phyloP scores from a whole-genome alignment of 495 filamentous ascomycete genomes.

The Evansstolkia leycettana region DNA sequence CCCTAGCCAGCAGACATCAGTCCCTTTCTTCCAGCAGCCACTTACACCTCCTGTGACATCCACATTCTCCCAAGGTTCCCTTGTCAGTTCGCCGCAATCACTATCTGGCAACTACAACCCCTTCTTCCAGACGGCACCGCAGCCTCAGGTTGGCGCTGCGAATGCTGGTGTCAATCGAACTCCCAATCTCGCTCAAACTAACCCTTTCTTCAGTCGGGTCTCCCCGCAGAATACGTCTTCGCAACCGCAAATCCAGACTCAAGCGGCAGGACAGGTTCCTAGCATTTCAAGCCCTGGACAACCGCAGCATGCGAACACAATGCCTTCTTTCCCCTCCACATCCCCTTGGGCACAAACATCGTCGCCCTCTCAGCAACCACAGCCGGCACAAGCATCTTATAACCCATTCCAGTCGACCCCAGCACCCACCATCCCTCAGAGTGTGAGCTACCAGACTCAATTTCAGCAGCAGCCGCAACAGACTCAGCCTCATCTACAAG shows the following conservation, averaged over 20 bases:
- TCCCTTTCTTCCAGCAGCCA: constrained; percentile 37
- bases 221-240: constrained; percentile 12
- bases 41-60: constrained; percentile 50
- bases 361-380: constrained; percentile 21
- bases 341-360: constrained; percentile 25
- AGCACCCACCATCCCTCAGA: constrained; percentile 17
- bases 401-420: constrained; percentile 27
- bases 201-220: constrained; percentile 41
- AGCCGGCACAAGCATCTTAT: constrained; percentile 17
- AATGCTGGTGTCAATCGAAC: constrained; percentile 17
- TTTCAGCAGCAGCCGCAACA: constrained; percentile 19
- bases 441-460: constrained; percentile 15
- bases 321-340: constrained; percentile 23
- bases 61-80: constrained; percentile 37
- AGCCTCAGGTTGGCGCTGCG: constrained; percentile 23
- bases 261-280: constrained; percentile 17
- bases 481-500: constrained; percentile 2
- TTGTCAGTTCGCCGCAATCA: constrained; percentile 28
- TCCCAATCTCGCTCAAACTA: constrained; percentile 26
- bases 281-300: constrained; percentile 15
- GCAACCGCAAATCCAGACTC: constrained; percentile 18
- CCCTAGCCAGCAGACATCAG: constrained; percentile 38
- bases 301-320: constrained; percentile 31
- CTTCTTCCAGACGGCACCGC: constrained; percentile 42
- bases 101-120: constrained; percentile 47